Percentiles rank a stretch among this genome's conserved stretches.
Evolutionary conservation across 202 grass and related monocot species (phyloP).

Genomic region (Panicum hallii): DNA sequence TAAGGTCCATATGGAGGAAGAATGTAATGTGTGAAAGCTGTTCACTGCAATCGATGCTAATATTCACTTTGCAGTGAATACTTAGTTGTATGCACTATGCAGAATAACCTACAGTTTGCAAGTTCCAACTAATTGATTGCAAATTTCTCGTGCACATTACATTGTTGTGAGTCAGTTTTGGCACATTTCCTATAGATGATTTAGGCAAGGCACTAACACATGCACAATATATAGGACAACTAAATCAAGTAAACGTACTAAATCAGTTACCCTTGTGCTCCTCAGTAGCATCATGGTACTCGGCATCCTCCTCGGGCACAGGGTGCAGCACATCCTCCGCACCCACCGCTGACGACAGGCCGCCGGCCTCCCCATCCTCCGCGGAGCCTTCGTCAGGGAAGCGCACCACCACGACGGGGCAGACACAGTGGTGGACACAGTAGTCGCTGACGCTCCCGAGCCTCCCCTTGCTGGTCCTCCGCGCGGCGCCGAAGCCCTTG

Average conservation of each 20-base stretch:
- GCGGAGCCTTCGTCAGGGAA: slow-evolving; percentile 58
- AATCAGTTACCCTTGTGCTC: slow-evolving; percentile 83
- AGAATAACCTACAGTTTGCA: background rate
- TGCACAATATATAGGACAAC: background rate
- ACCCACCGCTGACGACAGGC: background rate
- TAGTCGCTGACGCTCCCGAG: slow-evolving; percentile 93
- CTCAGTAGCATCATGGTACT: slow-evolving; percentile 81
- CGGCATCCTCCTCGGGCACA: slow-evolving; percentile 78
- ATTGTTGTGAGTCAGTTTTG: slow-evolving; percentile 2
- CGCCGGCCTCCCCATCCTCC: slow-evolving; percentile 35
- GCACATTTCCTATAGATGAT: background rate
- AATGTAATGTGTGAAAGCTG: background rate
- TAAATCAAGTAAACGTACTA: background rate
- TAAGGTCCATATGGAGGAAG: background rate
- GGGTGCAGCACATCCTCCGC: slow-evolving; percentile 66
- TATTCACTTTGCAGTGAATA: background rate
- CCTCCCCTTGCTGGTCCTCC: slow-evolving; percentile 70
- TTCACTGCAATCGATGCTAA: background rate
- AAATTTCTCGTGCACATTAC: background rate
- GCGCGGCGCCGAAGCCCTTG: slow-evolving; percentile 74
- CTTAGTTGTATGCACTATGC: background rate
- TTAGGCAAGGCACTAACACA: slow-evolving; percentile 21
- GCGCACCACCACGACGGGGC: slow-evolving; percentile 88
- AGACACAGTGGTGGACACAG: slow-evolving; percentile 92
- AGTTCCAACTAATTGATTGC: background rate